These are phyloP conservation scores for Sporobolomyces pararoseus DNA, from an alignment of 768 basidiomycete genomes.

Conservation along the genomic window DNA sequence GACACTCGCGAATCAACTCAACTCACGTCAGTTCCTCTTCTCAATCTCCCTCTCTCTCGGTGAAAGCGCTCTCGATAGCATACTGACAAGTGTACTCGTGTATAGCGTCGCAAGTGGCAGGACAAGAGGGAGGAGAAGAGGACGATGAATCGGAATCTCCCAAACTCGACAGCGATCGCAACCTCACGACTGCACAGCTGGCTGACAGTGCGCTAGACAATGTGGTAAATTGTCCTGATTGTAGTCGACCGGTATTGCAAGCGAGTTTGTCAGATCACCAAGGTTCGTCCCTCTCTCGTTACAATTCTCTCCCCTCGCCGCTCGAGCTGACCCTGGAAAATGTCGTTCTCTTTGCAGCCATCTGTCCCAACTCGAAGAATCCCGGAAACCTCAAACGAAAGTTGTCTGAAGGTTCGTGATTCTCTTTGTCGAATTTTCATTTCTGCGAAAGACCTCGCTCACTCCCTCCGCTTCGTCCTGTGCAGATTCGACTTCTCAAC, in stretches of 20 bases:
- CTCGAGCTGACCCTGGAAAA: too few relatives aligned
- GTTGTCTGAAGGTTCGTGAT: conserved; percentile 23
- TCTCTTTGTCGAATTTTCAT: neutral
- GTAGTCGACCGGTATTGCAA: conserved; percentile 72
- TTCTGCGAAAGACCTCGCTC: neutral
- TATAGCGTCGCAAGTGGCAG: too few relatives aligned
- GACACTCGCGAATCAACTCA: neutral
- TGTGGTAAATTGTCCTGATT: conserved; percentile 71
- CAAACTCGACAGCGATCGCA: conserved; percentile 62
- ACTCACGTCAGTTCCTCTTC: neutral
- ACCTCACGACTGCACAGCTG: conserved; percentile 63
- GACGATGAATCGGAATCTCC: neutral
- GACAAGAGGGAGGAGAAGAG: neutral
- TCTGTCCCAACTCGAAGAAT: conserved; percentile 18
- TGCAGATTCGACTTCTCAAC: neutral
- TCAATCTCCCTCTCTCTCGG: neutral
- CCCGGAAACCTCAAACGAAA: conserved; percentile 19
- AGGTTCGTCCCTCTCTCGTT: conserved; percentile 48
- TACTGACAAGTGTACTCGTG: too few relatives aligned
- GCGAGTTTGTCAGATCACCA: conserved; percentile 72
- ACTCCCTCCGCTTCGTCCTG: neutral
- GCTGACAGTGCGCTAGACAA: conserved; percentile 57
- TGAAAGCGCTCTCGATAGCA: too few relatives aligned
- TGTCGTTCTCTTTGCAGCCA: conserved; percentile 6
- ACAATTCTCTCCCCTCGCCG: neutral